Evolutionary conservation across 2,329 filamentous ascomycete species (phyloP).

Genomic region (Cladophialophora psammophila): DNA sequence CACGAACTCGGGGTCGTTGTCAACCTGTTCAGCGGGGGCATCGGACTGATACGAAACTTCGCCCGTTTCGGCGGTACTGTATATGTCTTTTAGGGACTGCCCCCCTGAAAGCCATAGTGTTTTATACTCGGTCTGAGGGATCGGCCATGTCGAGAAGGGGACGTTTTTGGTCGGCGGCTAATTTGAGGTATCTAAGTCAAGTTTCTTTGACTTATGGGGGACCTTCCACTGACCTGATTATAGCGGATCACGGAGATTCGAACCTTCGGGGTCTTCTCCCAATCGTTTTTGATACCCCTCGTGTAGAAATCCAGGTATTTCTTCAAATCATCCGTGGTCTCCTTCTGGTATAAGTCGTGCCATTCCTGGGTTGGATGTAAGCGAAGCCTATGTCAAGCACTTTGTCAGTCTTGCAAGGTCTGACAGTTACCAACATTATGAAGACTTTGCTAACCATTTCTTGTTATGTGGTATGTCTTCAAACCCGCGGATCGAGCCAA

Average conservation of each 20-base stretch:
- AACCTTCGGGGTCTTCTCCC: slow-evolving; percentile 55
- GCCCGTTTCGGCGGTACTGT: background rate
- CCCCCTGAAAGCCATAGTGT: slow-evolving; percentile 43
- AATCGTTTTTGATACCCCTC: slow-evolving; percentile 54
- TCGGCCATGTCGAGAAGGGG: slow-evolving; percentile 43
- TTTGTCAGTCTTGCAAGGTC: background rate
- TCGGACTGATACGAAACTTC: slow-evolving; percentile 47
- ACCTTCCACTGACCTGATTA: slow-evolving; percentile 38
- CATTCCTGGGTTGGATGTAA: slow-evolving; percentile 54
- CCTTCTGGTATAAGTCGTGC: slow-evolving; percentile 53
- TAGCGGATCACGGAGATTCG: slow-evolving; percentile 43
- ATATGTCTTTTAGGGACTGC: slow-evolving; percentile 17
- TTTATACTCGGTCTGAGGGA: slow-evolving; percentile 26
- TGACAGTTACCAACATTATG: background rate
- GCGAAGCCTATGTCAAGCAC: slow-evolving; percentile 41
- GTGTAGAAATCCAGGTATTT: slow-evolving; percentile 58
- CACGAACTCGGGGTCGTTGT: slow-evolving; percentile 26
- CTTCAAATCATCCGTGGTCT: slow-evolving; percentile 49
- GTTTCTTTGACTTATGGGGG: background rate
- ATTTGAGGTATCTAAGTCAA: background rate
- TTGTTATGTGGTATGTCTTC: slow-evolving; percentile 47
- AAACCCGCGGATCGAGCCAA: slow-evolving; percentile 50
- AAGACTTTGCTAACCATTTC: slow-evolving; percentile 49
- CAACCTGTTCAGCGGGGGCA: slow-evolving; percentile 10
- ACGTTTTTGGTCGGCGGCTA: slow-evolving; percentile 6